Conservation (phyloP, 139 green algal species). For the Spirogloea muscicola region DNA sequence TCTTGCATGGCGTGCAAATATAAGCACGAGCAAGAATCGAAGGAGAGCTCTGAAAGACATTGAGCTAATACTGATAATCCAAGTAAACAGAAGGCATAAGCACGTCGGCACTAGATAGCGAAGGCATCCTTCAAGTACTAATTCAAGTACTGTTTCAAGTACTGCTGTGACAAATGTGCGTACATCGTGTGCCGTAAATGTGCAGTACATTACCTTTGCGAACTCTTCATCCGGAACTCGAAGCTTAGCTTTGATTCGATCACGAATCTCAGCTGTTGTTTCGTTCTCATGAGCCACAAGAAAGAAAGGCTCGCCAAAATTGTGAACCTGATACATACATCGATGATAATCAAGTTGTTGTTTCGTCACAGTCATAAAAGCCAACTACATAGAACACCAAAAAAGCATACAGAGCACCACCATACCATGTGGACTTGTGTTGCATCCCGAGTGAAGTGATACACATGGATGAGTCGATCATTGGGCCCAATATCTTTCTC, state of each 20-base stretch:
- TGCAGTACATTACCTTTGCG: constrained; percentile 51
- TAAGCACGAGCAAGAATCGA: too few relatives aligned
- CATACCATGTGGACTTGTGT: constrained; percentile 31
- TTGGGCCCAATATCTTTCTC: constrained; percentile 53
- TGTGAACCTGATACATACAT: constrained; percentile 33
- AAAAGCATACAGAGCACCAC: not conserved
- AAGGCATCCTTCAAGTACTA: too few relatives aligned
- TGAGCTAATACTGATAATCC: too few relatives aligned
- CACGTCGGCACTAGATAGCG: too few relatives aligned
- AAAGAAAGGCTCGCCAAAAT: constrained; percentile 88
- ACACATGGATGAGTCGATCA: constrained; percentile 61
- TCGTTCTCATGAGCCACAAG: constrained; percentile 67
- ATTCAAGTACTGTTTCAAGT: too few relatives aligned
- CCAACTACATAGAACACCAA: not conserved
- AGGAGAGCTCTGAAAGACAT: too few relatives aligned
- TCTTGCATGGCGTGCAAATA: too few relatives aligned
- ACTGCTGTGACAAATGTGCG: too few relatives aligned
- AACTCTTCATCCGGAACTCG: constrained; percentile 75
- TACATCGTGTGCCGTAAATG: too few relatives aligned
- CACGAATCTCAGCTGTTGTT: constrained; percentile 66
- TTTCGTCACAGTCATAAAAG: not conserved
- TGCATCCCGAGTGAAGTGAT: constrained; percentile 58
- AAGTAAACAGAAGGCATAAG: too few relatives aligned
- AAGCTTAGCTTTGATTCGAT: constrained; percentile 69
- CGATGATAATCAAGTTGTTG: not conserved